phyloP scores from a whole-genome alignment of 345 rosid genomes.

The Odontarrhena argentea region DNA sequence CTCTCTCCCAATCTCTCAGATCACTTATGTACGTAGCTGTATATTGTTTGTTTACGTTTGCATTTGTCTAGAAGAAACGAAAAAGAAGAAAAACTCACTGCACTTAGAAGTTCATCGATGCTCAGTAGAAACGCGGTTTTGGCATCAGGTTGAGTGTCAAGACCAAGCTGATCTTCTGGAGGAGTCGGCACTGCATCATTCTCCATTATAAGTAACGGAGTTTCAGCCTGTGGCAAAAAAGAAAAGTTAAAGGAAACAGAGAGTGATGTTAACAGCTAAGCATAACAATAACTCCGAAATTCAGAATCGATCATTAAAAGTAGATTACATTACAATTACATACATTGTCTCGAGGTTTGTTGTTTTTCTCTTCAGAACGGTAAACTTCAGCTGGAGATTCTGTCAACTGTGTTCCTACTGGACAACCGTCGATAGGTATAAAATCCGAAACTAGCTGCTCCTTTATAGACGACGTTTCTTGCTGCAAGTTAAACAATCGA shows the following conservation, averaged over 20 bases:
- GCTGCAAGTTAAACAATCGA: slow-evolving; percentile 40
- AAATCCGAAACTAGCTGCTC: slow-evolving; percentile 60
- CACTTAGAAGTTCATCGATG: slow-evolving; percentile 58
- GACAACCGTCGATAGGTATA: slow-evolving; percentile 63
- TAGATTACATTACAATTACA: not conserved
- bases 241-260: not conserved
- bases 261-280: not conserved
- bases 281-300: slow-evolving; percentile 28
- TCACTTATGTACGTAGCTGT: no score
- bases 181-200: slow-evolving; percentile 42
- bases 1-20: not conserved
- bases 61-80: not conserved
- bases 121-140: slow-evolving; percentile 52
- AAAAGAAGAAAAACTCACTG: slow-evolving; percentile 47
- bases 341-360: slow-evolving; percentile 39
- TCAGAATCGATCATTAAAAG: not conserved
- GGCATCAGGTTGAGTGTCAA: slow-evolving; percentile 30
- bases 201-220: slow-evolving; percentile 43
- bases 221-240: slow-evolving; percentile 45
- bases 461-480: slow-evolving; percentile 45
- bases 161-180: slow-evolving; percentile 47
- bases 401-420: slow-evolving; percentile 54
- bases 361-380: slow-evolving; percentile 39
- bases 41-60: not conserved
- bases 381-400: slow-evolving; percentile 46